These are phyloP conservation scores for Aspergillus clavatus DNA, from an alignment of 2,329 filamentous ascomycete genomes.

Conservation along the genomic window DNA sequence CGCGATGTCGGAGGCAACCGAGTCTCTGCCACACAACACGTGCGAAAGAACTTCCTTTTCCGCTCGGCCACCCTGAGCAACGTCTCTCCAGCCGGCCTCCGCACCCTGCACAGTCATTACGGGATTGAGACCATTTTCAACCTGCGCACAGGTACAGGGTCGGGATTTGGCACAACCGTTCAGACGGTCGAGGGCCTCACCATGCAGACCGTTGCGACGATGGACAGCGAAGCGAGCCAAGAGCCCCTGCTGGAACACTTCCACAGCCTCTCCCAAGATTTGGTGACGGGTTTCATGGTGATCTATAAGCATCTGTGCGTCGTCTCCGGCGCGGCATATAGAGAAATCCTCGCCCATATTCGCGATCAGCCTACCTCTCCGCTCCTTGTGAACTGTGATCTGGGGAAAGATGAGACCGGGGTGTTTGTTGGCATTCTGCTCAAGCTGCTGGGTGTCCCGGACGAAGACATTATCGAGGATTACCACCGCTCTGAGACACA, in stretches of 20 bases:
- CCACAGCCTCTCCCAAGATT: not conserved
- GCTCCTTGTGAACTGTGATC: conserved; percentile 67
- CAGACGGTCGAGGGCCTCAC: not conserved
- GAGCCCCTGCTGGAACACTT: not conserved
- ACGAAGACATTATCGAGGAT: conserved; percentile 58
- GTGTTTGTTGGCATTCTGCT: conserved; percentile 64
- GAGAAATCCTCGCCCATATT: not conserved
- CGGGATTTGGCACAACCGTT: not conserved
- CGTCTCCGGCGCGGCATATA: not conserved
- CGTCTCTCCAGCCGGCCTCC: not conserved
- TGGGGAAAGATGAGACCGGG: conserved; percentile 73
- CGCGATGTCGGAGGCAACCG: not conserved
- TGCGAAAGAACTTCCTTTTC: not conserved
- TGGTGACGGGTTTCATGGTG: not conserved
- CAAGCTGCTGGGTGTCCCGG: conserved; percentile 57
- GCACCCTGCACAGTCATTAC: not conserved
- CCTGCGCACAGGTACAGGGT: not conserved
- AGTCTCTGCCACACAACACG: not conserved
- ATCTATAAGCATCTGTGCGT: not conserved
- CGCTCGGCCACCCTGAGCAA: not conserved
- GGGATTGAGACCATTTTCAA: not conserved
- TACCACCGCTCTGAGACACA: conserved; percentile 40
- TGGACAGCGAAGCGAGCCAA: not conserved
- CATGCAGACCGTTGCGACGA: not conserved
- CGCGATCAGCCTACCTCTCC: conserved; percentile 37